Evolutionary conservation across 371 early-diverging fungal genomes (phyloP), one percentile per base, ranked within the genome.

Genomic region (Lichtheimia corymbifera): DNA sequence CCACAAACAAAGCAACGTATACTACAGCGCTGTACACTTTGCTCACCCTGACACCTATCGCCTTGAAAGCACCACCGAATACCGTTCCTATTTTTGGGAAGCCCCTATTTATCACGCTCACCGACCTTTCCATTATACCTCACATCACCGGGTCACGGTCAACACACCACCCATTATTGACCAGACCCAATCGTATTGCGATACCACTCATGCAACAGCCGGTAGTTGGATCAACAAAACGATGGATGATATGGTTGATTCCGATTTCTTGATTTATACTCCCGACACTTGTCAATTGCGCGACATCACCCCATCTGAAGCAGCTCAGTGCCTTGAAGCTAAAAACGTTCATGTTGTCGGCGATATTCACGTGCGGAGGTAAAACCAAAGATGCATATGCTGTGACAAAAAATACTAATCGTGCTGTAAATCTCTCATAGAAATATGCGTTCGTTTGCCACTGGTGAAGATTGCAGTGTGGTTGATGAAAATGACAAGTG

Each of bases 51-150:
- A 67, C 11, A 18, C 11, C 3, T 74, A 67, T 30, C 40, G n/a
- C 4, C 49, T 77, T 12, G 58, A 72, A 35, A 67, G 67, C 5
- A 64, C 59, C 5, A 66, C 69, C 0, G 75, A 77, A 58, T 72
- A 71, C 53, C 66, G 78, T 14, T 77, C 74, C 24, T 72, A 74
- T 61, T 77, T 77, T 58, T 77, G 78, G 74, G 69, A 72, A 43
- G 49, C 61, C 4, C 78, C 78, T 1, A 62, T 65, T 14, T 55
- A 63, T 18, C 77, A 77, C 30, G 57, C 50, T 6, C 67, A 68
- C 35, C 55, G 58, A 24, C 77, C 77, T 22, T 66, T 65, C 61
- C 55, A 53, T 27, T 77, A 72, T 60, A 13, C 7, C 22, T 77
- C 77, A 0, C 30, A 55, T n/a, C 71, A 77, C 35, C 43, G 27